A percentile compares a stretch with the other conserved stretches of the same genome.
phyloP scores from a whole-genome alignment of 164 flowering plant species.

The Hamamelis virginiana region DNA sequence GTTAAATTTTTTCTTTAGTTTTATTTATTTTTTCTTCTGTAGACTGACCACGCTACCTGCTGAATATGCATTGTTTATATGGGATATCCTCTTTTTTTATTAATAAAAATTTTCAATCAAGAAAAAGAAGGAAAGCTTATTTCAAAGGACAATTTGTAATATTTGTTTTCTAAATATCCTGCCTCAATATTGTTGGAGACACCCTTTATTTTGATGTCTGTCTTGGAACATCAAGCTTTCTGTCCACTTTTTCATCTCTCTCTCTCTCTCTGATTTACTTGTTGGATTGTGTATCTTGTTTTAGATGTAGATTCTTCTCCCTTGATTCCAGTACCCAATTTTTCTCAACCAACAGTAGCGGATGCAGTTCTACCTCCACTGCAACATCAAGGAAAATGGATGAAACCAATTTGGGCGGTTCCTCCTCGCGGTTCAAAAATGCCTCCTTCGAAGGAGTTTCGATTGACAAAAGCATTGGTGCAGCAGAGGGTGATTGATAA shows the following conservation, averaged over 20 bases:
- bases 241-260: not conserved
- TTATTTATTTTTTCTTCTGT: too few species aligned
- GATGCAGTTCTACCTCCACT: constrained; percentile 18
- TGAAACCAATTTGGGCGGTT: constrained; percentile 67
- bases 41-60: too few species aligned
- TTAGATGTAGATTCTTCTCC: constrained; percentile 30
- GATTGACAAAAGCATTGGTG: constrained; percentile 67
- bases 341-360: constrained; percentile 19
- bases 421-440: constrained; percentile 63
- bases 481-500: constrained; percentile 67
- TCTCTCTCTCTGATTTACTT: not conserved
- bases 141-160: not conserved
- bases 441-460: constrained; percentile 66
- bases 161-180: not conserved
- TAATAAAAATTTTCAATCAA: too few species aligned
- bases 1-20: too few species aligned
- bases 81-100: too few species aligned
- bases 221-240: not conserved
- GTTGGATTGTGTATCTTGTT: not conserved
- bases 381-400: constrained; percentile 11
- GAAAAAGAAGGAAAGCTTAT: too few species aligned
- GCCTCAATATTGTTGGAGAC: not conserved
- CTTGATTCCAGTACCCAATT: constrained; percentile 21
- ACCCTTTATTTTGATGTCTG: not conserved
- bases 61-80: too few species aligned